Evolutionary conservation across 805 yeast genomes (phyloP), one percentile per base, ranked within the genome.

Genomic region (Middelhovenomyces tepae): DNA sequence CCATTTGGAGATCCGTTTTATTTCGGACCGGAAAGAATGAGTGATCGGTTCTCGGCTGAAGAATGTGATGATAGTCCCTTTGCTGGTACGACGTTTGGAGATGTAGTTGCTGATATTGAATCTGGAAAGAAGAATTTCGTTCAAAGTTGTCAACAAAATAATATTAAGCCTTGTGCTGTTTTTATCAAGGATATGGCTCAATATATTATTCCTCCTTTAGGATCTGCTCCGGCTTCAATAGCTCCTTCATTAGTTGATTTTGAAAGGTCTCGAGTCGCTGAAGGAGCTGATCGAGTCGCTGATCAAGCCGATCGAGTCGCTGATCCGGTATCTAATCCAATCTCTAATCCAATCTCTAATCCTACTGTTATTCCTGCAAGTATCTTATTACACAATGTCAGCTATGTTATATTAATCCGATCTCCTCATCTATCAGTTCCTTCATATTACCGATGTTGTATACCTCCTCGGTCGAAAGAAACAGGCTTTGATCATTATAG

Each of bases 1-100:
- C 51, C 51, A n/a, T 47, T 44, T 30, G 51, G 51, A 2, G 51
- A 47, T 10, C 51, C 51, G 2, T 47, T 42, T 34, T 47, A 47
- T 22, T 46, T 34, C 22, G 51, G 51, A 2, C 51, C 51, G 2
- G 48, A 46, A 23, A 28, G 47, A 6, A 20, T 47, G 20, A 42
- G 47, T 7, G 42, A 44, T 18, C 32, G 51, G 18, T 47, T 38
- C 28, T 28, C 38, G 5, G 35, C 28, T 7, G 37, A 42, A 8
- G 28, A 44, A 23, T 17, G 40, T 13, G 19, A 33, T 18, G 31
- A 21, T 3, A 27, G 35, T 21, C 34, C 33, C 19, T 44, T 28
- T 24, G 20, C 18, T n/a, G 34, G 38, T 9, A 22, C 41, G 15
- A 44, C 46, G 4, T 47, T 27, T 29, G 34, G 37, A 6, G 40